phyloP scores from a whole-genome alignment of 73 alveolate species.

The Tetrahymena malaccensis region DNA sequence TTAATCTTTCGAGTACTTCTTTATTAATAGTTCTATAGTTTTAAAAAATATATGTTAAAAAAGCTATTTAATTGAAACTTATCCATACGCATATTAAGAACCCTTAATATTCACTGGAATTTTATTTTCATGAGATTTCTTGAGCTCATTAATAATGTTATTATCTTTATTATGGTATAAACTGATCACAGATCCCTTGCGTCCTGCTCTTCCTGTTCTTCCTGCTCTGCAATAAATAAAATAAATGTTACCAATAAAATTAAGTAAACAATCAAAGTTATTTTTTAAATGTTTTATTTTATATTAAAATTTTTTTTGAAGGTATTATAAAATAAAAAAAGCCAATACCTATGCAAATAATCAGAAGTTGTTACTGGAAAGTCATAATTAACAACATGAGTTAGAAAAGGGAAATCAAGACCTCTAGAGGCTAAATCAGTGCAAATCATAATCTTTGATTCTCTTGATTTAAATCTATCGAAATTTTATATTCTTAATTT shows the following conservation, averaged over 20 bases:
- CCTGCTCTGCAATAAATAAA: conserved; percentile 63
- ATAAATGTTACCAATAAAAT: neutral
- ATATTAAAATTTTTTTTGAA: too few species aligned
- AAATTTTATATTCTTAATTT: conserved; percentile 62
- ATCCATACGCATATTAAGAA: conserved; percentile 34
- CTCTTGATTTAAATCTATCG: conserved; percentile 58
- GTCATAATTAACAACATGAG: conserved; percentile 69
- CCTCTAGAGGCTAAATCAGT: conserved; percentile 96
- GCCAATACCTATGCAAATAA: conserved; percentile 51
- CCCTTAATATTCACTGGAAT: conserved; percentile 25
- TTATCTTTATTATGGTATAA: conserved; percentile 52
- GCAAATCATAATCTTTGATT: conserved; percentile 71
- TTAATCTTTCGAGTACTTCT: neutral
- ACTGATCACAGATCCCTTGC: conserved; percentile 73
- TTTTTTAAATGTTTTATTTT: too few species aligned
- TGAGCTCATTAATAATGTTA: conserved; percentile 38
- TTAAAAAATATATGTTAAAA: neutral
- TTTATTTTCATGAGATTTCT: conserved; percentile 36
- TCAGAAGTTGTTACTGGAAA: conserved; percentile 71
- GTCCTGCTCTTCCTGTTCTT: conserved; percentile 97
- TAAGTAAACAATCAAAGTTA: too few species aligned
- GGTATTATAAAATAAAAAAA: neutral
- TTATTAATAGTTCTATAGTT: neutral
- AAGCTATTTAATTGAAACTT: neutral
- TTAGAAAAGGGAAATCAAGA: conserved; percentile 66